These are phyloP conservation scores for Penicillium riverlandense DNA, from an alignment of 495 filamentous ascomycete genomes.

Conservation along the genomic window DNA sequence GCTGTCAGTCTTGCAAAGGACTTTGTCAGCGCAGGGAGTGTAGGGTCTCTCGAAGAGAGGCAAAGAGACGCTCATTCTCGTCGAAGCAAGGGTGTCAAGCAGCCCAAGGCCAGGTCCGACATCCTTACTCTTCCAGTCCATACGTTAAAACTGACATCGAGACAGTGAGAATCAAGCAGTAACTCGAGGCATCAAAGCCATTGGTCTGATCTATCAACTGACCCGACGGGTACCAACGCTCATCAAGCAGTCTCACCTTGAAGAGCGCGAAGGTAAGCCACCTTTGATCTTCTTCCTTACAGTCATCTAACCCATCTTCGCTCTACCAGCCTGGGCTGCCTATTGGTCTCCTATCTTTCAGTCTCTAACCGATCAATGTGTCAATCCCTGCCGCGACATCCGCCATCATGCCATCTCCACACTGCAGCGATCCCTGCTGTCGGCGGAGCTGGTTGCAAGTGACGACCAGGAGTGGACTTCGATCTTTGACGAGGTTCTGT, in stretches of 20 bases:
- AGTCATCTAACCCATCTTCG: conserved; percentile 6
- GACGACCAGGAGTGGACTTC: conserved; percentile 88
- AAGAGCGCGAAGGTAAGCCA: conserved; percentile 66
- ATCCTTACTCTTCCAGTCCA: neutral
- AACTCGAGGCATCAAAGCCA: conserved; percentile 68
- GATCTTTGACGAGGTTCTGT: conserved; percentile 91
- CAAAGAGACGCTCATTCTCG: conserved; percentile 55
- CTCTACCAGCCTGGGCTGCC: conserved; percentile 73
- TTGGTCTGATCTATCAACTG: conserved; percentile 71
- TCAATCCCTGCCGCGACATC: conserved; percentile 92
- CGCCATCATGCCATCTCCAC: conserved; percentile 81
- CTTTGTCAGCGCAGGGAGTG: conserved; percentile 77
- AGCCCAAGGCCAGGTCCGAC: conserved; percentile 51
- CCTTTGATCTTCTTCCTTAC: neutral
- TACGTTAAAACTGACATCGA: conserved; percentile 2
- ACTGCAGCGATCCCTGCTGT: conserved; percentile 80
- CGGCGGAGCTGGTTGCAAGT: conserved; percentile 62
- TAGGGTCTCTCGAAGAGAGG: conserved; percentile 75
- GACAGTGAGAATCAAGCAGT: conserved; percentile 67
- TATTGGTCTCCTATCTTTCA: conserved; percentile 97
- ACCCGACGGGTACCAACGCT: conserved; percentile 73
- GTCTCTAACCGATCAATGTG: conserved; percentile 79
- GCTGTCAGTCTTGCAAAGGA: conserved; percentile 77
- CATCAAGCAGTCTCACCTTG: conserved; percentile 89
- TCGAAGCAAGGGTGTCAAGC: conserved; percentile 45